A percentile compares a stretch with the other conserved stretches of the same genome.
These are phyloP conservation scores for Zizania latifolia DNA, from an alignment of 176 grass and related monocot species.

Conservation along the genomic window DNA sequence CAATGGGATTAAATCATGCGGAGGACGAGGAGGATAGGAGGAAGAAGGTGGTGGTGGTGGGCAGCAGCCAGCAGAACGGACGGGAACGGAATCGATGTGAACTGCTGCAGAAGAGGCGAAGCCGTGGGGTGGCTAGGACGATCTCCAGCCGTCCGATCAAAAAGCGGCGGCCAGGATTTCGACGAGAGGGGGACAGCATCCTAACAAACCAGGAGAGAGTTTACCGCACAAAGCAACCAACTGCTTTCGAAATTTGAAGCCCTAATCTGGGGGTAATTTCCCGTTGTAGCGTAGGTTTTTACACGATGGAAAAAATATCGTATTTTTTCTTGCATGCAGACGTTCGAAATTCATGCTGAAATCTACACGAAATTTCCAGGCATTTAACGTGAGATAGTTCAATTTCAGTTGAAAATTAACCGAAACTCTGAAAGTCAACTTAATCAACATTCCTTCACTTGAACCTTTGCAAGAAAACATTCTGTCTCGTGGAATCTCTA, in stretches of 20 bases:
- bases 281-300: neutral
- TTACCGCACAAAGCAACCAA: slow-evolving; percentile 20
- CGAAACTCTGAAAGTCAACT: neutral
- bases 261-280: neutral
- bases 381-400: neutral
- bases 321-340: no score
- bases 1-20: slow-evolving; percentile 19
- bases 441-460: neutral
- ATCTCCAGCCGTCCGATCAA: neutral
- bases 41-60: slow-evolving; percentile 23
- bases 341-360: no score
- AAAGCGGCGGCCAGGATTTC: neutral
- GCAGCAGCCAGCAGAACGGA: neutral
- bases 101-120: slow-evolving; percentile 10
- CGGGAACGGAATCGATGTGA: slow-evolving; percentile 28
- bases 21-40: neutral
- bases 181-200: neutral
- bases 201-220: slow-evolving; percentile 7
- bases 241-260: slow-evolving; percentile 14
- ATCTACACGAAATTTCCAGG: neutral
- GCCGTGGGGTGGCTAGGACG: neutral
- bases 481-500: neutral
- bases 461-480: neutral
- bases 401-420: neutral
- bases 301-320: no score